Base-by-base conservation (phyloP, 805 yeast species). In the Ogataea methylovora region DNA sequence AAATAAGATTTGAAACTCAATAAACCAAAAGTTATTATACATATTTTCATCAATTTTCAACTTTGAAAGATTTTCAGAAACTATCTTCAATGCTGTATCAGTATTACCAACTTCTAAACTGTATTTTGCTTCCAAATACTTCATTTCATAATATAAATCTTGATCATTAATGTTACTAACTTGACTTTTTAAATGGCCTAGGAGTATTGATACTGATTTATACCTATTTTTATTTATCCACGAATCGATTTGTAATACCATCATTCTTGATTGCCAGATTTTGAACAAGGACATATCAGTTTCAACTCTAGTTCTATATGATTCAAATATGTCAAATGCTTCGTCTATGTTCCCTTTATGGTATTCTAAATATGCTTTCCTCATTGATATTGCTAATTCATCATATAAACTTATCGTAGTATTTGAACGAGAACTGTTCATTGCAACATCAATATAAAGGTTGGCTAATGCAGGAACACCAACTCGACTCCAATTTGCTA, bases 401-500 rank as follows among this genome's bases (percentile, higher is more conserved):
- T 73, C 78, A 16, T 57, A 57, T 5, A 61, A 43, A 32, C 64
- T 61, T 15, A 45, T 39, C 12, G 38, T 44, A 13, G 52, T 44
- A n/a, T 44, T 47, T 5, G 45, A 46, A 2, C 56, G 54, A 7
- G 71, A 60, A 23, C 63, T 55, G 2, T 58, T 63, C n/a, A 61
- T 29, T 0, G 76, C 72, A 23, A 74, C 54, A 4, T 64, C 67
- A n/a, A 58, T 52, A 49, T 75, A 76, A 2, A 69, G 49, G 12
- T 64, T 61, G 14, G 76, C 61, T 20, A 78, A 48, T 8, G 61
- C 55, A 4, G 63, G 60, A 32, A 61, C 60, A 0, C 84, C 84
- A 12, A 69, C 60, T 36, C 76, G 55, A 13, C 57, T 45, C 85
- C 80, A 76, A 21, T 67, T 57, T 3, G 69, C 51, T 2, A 72